Evolutionary conservation across 257 asterid genomes (phyloP).

Genomic region (Solanum pinnatisectum): DNA sequence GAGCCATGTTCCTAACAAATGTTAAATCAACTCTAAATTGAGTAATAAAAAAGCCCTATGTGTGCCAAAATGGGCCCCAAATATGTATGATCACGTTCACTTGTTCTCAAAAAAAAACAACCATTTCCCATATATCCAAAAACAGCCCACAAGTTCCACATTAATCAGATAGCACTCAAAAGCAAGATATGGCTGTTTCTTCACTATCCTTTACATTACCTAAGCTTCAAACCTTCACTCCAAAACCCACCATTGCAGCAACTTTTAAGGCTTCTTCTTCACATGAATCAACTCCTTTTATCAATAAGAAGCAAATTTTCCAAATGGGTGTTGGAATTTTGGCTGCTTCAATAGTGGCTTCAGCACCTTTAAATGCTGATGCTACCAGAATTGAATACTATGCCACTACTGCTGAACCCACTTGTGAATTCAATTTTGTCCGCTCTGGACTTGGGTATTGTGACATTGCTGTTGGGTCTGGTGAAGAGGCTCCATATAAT

Average conservation of each 20-base stretch:
- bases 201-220: slow-evolving; percentile 35
- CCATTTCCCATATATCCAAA: not conserved
- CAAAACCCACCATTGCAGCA: not conserved
- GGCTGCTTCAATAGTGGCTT: slow-evolving; percentile 57
- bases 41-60: too few species aligned
- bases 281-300: slow-evolving; percentile 5
- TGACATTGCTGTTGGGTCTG: slow-evolving; percentile 64
- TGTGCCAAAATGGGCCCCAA: not conserved
- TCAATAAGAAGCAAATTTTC: slow-evolving; percentile 29
- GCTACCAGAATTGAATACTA: slow-evolving; percentile 83
- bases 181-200: slow-evolving; percentile 41
- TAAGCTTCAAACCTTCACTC: slow-evolving; percentile 17
- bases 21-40: too few species aligned
- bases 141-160: slow-evolving; percentile 22
- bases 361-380: slow-evolving; percentile 55
- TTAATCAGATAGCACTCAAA: not conserved
- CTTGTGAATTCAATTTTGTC: slow-evolving; percentile 66
- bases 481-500: slow-evolving; percentile 60
- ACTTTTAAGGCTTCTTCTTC: slow-evolving; percentile 28
- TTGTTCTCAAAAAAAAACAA: not conserved
- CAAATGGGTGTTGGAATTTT: slow-evolving; percentile 57
- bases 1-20: too few species aligned
- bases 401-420: slow-evolving; percentile 76
- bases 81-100: not conserved
- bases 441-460: slow-evolving; percentile 86